Evolutionary conservation across 2,329 filamentous ascomycete species (phyloP).

Genomic region (Mycogone perniciosa): DNA sequence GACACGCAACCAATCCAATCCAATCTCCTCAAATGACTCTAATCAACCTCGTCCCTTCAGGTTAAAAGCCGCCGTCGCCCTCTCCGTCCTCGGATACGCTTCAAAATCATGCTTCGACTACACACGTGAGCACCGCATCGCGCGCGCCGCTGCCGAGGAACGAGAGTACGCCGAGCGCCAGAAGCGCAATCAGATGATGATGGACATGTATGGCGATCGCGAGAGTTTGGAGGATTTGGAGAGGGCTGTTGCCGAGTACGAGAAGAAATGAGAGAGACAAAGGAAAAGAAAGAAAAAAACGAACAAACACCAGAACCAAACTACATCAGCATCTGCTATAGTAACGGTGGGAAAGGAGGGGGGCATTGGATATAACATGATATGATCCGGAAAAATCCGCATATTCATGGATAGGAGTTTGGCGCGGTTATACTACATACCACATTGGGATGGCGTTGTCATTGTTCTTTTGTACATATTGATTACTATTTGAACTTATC

Average conservation of each 20-base stretch:
- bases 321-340: too few relatives aligned
- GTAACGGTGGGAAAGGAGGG: too few relatives aligned
- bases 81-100: constrained; percentile 30
- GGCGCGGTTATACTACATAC: too few relatives aligned
- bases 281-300: not conserved
- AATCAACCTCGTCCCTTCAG: constrained; percentile 15
- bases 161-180: constrained; percentile 29
- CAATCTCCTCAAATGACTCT: not conserved
- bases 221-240: constrained; percentile 43
- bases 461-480: too few relatives aligned
- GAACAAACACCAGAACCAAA: too few relatives aligned
- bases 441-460: too few relatives aligned
- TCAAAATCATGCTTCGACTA: constrained; percentile 28
- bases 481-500: too few relatives aligned
- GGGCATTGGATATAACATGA: too few relatives aligned
- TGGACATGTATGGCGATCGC: constrained; percentile 45
- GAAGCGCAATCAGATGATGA: constrained; percentile 35
- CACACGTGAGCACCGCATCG: constrained; percentile 21
- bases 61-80: constrained; percentile 26
- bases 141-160: constrained; percentile 27
- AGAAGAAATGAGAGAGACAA: constrained; percentile 24
- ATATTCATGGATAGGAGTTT: too few relatives aligned
- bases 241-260: constrained; percentile 42
- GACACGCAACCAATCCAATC: not conserved
- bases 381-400: too few relatives aligned